phyloP scores from a whole-genome alignment of 768 basidiomycete species.

The Imleria badia region DNA sequence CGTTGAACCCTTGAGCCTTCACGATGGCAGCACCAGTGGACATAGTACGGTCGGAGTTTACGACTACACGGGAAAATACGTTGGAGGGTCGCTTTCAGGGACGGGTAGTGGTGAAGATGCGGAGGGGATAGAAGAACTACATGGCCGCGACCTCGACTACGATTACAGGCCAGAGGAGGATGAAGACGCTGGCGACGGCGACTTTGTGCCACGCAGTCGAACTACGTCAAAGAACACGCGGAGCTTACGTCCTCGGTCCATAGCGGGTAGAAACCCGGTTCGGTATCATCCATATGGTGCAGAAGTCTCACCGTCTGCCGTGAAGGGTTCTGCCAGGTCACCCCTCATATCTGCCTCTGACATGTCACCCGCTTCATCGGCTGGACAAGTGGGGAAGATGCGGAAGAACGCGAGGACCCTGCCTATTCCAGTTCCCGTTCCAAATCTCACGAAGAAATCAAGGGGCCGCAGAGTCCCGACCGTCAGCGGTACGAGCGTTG shows the following conservation, averaged over 20 bases:
- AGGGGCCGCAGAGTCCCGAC: constrained; percentile 68
- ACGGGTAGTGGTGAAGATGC: constrained; percentile 25
- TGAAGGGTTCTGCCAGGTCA: constrained; percentile 32
- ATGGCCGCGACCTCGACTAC: constrained; percentile 25
- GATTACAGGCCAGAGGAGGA: constrained; percentile 33
- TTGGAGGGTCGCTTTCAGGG: constrained; percentile 25
- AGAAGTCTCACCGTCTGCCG: constrained; percentile 29
- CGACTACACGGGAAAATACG: constrained; percentile 20
- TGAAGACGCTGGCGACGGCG: constrained; percentile 34
- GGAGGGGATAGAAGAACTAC: constrained; percentile 25
- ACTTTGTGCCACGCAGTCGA: constrained; percentile 31
- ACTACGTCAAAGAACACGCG: constrained; percentile 39
- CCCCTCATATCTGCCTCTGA: constrained; percentile 30
- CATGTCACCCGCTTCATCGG: constrained; percentile 27
- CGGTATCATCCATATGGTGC: constrained; percentile 35
- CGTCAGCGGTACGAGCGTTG: constrained; percentile 33
- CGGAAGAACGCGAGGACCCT: constrained; percentile 41
- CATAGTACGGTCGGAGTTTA: constrained; percentile 30
- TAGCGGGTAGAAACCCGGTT: constrained; percentile 32
- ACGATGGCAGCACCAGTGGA: constrained; percentile 19
- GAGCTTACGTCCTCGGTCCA: constrained; percentile 36
- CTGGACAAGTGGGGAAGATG: constrained; percentile 26
- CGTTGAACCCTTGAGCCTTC: constrained; percentile 28
- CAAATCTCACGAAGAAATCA: constrained; percentile 69
- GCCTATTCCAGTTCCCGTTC: constrained; percentile 61